Conservation (phyloP, 1,139 yeast genomes). For the Sugiyamaella neomexicana region DNA sequence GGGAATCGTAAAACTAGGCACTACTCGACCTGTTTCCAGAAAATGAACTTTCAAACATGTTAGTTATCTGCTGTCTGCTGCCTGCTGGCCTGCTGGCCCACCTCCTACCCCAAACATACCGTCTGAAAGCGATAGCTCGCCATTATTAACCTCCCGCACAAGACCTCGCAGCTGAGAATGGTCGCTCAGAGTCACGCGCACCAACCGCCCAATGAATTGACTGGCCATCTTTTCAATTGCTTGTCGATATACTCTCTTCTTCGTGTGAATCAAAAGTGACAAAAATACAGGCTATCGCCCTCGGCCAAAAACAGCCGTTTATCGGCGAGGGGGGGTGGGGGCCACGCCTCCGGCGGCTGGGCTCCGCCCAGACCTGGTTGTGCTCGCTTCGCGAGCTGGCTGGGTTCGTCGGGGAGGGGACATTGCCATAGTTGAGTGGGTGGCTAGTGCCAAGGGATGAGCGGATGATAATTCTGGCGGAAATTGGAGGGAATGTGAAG, state of each 20-base stretch:
- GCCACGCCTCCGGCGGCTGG: neutral
- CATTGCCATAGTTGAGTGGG: neutral
- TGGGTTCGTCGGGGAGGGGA: no score
- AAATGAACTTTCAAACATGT: conserved; percentile 25
- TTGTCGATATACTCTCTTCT: no score
- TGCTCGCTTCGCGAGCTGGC: no score
- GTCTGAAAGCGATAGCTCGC: conserved; percentile 32
- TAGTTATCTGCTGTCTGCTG: neutral
- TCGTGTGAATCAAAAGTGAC: neutral
- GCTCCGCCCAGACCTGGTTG: neutral
- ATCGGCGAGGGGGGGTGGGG: no score
- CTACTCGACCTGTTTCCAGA: conserved; percentile 26
- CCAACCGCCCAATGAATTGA: conserved; percentile 36
- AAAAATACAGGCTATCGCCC: neutral
- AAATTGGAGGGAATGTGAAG: no score
- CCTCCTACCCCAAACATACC: conserved; percentile 10
- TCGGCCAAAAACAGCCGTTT: neutral
- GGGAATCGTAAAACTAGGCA: conserved; percentile 26
- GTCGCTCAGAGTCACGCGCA: conserved; percentile 34
- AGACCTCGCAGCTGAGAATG: conserved; percentile 35
- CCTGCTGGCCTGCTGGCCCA: no score
- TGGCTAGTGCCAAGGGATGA: no score
- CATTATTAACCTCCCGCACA: conserved; percentile 37
- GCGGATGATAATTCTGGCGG: no score
- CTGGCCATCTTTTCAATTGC: conserved; percentile 13